Conservation (phyloP, 2,329 filamentous ascomycete species). For the Akanthomyces muscarius region DNA sequence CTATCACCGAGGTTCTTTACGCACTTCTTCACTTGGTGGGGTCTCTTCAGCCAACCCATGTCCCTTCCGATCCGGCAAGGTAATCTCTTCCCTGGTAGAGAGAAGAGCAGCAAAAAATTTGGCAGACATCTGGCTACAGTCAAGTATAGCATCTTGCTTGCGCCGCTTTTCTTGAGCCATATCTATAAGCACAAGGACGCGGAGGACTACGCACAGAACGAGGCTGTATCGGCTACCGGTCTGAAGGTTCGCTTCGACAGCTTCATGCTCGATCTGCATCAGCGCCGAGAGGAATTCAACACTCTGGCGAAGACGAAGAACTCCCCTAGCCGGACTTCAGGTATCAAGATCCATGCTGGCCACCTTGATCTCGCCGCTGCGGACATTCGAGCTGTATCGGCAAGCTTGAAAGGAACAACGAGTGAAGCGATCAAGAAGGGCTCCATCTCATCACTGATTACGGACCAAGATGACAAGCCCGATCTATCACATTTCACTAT, state of each 20-base stretch:
- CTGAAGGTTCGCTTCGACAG: slow-evolving; percentile 93
- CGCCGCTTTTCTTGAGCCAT: slow-evolving; percentile 90
- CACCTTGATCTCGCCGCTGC: slow-evolving; percentile 89
- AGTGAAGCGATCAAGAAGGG: slow-evolving; percentile 68
- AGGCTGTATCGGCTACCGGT: slow-evolving; percentile 83
- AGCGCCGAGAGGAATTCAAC: slow-evolving; percentile 86
- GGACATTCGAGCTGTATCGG: slow-evolving; percentile 89
- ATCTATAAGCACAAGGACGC: slow-evolving; percentile 98
- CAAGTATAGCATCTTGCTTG: slow-evolving; percentile 92
- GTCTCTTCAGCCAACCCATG: slow-evolving; percentile 90
- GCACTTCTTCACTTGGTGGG: slow-evolving; percentile 98
- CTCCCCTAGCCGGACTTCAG: slow-evolving; percentile 75
- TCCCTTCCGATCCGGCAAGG: slow-evolving; percentile 93
- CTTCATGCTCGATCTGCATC: slow-evolving; percentile 95
- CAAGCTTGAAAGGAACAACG: slow-evolving; percentile 77
- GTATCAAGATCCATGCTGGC: slow-evolving; percentile 93
- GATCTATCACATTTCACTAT: slow-evolving; percentile 90
- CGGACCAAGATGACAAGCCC: slow-evolving; percentile 54
- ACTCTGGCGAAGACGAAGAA: slow-evolving; percentile 73
- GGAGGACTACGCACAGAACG: slow-evolving; percentile 71
- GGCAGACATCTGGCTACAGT: slow-evolving; percentile 95
- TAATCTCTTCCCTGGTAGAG: slow-evolving; percentile 81
- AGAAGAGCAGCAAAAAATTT: slow-evolving; percentile 98
- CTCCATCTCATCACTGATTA: slow-evolving; percentile 47
- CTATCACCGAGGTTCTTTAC: slow-evolving; percentile 95